Conservation (phyloP, 306 rosid species). For the Vigna reflexopilosa region DNA sequence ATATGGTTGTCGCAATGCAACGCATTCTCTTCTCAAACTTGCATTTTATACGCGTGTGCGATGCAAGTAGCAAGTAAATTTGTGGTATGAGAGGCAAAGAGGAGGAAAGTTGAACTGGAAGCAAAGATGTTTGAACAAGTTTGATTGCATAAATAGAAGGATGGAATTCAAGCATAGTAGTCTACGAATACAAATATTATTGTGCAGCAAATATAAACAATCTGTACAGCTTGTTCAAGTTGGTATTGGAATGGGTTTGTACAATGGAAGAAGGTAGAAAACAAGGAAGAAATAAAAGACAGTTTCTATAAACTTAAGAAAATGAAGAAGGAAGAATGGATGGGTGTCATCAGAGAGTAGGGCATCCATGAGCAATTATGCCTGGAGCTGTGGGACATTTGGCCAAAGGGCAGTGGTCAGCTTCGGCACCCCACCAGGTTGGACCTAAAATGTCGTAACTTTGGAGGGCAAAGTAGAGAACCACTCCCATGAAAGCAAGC, state of each 20-base stretch:
- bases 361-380: conserved; percentile 57
- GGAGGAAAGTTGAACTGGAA: not conserved
- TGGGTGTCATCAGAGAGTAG: conserved; percentile 47
- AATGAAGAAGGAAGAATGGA: no score
- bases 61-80: not conserved
- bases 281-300: not conserved
- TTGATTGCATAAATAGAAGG: not conserved
- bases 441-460: conserved; percentile 51
- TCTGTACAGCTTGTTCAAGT: conserved; percentile 29
- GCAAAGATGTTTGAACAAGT: not conserved
- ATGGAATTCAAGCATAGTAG: not conserved
- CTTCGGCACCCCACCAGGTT: conserved; percentile 67
- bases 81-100: not conserved
- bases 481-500: conserved; percentile 61
- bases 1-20: no score
- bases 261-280: not conserved
- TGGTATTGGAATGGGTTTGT: not conserved
- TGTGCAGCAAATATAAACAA: not conserved
- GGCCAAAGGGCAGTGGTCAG: conserved; percentile 65
- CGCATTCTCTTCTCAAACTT: no score
- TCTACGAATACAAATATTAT: not conserved
- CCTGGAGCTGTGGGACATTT: conserved; percentile 79
- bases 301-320: not conserved
- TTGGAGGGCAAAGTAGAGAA: conserved; percentile 67
- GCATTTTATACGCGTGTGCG: no score